These are phyloP conservation scores for Coccomyxa sp. DNA, from an alignment of 139 green algal species.

Conservation along the genomic window DNA sequence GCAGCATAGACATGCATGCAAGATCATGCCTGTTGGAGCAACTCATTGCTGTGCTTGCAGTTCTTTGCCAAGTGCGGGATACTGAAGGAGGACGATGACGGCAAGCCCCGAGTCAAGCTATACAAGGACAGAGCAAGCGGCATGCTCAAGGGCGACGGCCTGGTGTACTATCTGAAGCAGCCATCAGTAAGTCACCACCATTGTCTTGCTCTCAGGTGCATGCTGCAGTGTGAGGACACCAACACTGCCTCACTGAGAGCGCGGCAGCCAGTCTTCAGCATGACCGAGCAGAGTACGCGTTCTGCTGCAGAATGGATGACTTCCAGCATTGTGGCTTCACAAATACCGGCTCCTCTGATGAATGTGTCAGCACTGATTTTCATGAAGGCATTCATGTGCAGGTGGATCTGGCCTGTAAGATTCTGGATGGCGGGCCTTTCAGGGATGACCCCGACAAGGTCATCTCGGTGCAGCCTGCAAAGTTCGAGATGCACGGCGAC, in stretches of 20 bases:
- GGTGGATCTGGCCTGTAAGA: conserved; percentile 72
- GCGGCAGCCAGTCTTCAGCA: no score
- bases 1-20: no score
- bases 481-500: conserved; percentile 82
- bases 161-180: conserved; percentile 87
- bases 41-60: conserved; percentile 14
- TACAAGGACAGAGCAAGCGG: conserved; percentile 67
- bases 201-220: no score
- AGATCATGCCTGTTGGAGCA: no score
- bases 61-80: conserved; percentile 76
- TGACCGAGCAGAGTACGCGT: no score
- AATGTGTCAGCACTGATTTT: not conserved
- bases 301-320: no score
- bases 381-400: not conserved
- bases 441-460: conserved; percentile 27
- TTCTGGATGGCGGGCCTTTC: conserved; percentile 70
- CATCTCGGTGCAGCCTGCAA: conserved; percentile 50
- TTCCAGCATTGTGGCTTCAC: no score
- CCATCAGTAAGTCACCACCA: conserved; percentile 43
- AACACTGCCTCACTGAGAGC: not conserved
- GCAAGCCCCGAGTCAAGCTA: conserved; percentile 67
- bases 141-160: conserved; percentile 82
- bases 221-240: no score
- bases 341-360: no score
- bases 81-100: conserved; percentile 63